Conservation (phyloP, 164 flowering plant species). For the Saururus chinensis region DNA sequence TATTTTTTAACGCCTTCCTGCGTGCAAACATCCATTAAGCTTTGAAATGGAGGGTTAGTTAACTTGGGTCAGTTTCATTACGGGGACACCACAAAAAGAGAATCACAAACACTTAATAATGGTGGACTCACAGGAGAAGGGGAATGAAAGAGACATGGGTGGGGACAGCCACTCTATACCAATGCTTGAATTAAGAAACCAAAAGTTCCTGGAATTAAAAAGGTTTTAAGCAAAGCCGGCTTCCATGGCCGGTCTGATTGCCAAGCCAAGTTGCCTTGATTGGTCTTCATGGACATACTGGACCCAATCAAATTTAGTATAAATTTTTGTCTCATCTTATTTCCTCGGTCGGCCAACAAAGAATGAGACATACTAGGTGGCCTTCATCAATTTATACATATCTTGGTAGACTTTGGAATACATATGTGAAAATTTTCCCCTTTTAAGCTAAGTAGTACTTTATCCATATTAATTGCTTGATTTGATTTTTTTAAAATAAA, state of each 20-base stretch:
- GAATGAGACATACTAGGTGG: constrained; percentile 36
- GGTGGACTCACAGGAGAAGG: constrained; percentile 3
- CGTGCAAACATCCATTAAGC: too few species aligned
- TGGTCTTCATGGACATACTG: background rate
- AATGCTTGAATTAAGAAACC: background rate
- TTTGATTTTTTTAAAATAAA: too few species aligned
- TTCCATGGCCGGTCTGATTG: constrained; percentile 11
- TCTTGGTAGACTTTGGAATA: background rate
- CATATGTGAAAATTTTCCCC: background rate
- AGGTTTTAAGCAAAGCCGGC: constrained; percentile 13
- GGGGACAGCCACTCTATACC: constrained; percentile 5
- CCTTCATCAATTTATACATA: background rate
- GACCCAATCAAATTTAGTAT: constrained; percentile 2
- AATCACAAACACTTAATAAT: background rate
- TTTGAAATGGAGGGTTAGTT: too few species aligned
- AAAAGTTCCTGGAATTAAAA: background rate
- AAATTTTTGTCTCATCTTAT: constrained; percentile 18
- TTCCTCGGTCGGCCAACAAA: constrained; percentile 44
- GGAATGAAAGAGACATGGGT: constrained; percentile 18
- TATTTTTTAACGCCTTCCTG: too few species aligned
- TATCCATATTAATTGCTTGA: too few species aligned
- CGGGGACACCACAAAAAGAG: background rate
- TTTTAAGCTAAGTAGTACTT: too few species aligned
- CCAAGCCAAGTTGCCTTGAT: background rate
- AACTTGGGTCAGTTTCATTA: too few species aligned